These are phyloP conservation scores for Madurella fahalii DNA, from an alignment of 2,329 filamentous ascomycete species.

Conservation along the genomic window DNA sequence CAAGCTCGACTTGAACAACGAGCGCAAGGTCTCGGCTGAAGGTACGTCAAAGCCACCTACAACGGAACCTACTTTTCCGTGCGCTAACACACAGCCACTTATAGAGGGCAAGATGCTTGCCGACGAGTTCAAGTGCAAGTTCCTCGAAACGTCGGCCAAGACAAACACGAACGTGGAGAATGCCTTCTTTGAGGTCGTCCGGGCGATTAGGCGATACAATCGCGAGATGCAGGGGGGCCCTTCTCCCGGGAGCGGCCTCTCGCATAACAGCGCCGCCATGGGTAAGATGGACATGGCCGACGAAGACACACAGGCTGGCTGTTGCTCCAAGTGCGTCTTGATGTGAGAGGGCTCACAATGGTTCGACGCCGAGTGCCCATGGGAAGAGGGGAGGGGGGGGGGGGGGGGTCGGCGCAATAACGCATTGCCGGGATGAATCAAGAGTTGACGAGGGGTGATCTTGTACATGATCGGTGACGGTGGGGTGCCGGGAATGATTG, in stretches of 20 bases:
- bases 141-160: constrained; percentile 98
- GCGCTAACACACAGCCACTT: constrained; percentile 7
- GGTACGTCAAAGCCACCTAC: constrained; percentile 54
- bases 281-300: constrained; percentile 78
- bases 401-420: background rate
- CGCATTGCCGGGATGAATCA: background rate
- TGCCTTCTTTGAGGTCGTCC: constrained; percentile 96
- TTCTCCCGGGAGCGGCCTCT: constrained; percentile 62
- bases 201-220: constrained; percentile 97
- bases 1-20: constrained; percentile 95
- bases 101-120: constrained; percentile 86
- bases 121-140: constrained; percentile 88
- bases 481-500: background rate
- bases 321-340: constrained; percentile 81
- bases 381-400: too few species aligned
- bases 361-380: background rate
- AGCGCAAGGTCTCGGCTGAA: constrained; percentile 87
- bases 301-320: constrained; percentile 64
- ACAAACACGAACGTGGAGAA: constrained; percentile 97
- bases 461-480: constrained; percentile 8
- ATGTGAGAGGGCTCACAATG: constrained; percentile 57
- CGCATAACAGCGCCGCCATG: constrained; percentile 57
- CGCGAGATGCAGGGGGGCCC: constrained; percentile 92
- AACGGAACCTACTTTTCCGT: background rate
- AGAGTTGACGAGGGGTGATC: background rate